Evolutionary conservation across 2,329 filamentous ascomycete genomes (phyloP).

Genomic region (Camillea tinctor): DNA sequence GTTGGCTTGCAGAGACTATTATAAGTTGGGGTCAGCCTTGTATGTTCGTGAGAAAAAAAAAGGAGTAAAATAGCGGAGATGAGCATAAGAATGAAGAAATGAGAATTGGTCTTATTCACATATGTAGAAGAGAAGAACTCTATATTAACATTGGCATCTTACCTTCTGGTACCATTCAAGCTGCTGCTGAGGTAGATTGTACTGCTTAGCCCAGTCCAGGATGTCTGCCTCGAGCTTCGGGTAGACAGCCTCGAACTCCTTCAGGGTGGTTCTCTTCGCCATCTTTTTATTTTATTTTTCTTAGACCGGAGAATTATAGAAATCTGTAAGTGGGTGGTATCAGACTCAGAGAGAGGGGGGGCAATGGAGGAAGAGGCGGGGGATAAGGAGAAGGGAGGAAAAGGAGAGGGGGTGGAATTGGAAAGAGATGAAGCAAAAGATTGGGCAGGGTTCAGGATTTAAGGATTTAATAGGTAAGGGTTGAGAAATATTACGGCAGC

Average conservation of each 20-base stretch:
- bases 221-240: slow-evolving; percentile 82
- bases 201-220: slow-evolving; percentile 72
- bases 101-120: too few relatives aligned
- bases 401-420: too few relatives aligned
- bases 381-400: too few relatives aligned
- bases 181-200: slow-evolving; percentile 79
- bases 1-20: slow-evolving; percentile 84
- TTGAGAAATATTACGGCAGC: neutral
- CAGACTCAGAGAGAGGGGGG: neutral
- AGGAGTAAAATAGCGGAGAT: neutral
- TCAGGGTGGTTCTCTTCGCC: slow-evolving; percentile 71
- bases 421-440: too few relatives aligned
- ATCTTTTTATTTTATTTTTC: too few relatives aligned
- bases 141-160: slow-evolving; percentile 24
- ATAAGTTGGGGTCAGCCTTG: slow-evolving; percentile 16
- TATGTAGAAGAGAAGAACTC: too few relatives aligned
- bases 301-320: too few relatives aligned
- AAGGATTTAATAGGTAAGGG: too few relatives aligned
- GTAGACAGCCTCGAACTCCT: slow-evolving; percentile 89
- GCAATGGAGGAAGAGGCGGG: neutral
- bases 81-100: too few relatives aligned
- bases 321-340: too few relatives aligned
- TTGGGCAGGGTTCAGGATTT: too few relatives aligned
- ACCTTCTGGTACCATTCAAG: slow-evolving; percentile 86
- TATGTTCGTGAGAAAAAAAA: slow-evolving; percentile 5